Evolutionary conservation across 2,329 filamentous ascomycete species (phyloP), one percentile per base, ranked within the genome.

Genomic region (Alternaria sp.): DNA sequence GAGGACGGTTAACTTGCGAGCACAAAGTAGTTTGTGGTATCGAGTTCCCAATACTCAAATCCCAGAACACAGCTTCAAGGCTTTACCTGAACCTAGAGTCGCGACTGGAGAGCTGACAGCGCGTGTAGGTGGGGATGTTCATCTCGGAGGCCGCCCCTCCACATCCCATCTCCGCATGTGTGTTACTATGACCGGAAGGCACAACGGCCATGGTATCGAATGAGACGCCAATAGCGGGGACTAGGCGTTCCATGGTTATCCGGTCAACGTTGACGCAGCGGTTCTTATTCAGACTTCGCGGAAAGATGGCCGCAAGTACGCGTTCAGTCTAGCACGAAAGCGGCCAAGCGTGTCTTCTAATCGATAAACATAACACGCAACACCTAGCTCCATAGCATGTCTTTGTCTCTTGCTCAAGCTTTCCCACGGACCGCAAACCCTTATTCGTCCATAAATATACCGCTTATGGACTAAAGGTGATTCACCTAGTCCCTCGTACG

Each of bases 61-160:
- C 18, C 9, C 11, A 34, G 38, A 27, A 16, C n/a, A 27, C 4
- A 18, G 22, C 27, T 6, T 30, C 53, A 12, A 50, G n/a, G 11
- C 9, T 38, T 22, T 41, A 40, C 45, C 32, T 28, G 34, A 41
- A 20, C 2, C 30, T 28, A 28, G 18, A 34, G 10, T 20, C 11
- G 32, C 22, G 22, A 28, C 10, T 36, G 45, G 32, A n/a, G 20
- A 12, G 18, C 25, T 53, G 10, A 27, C 27, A 14, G 28, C 18
- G 41, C 44, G 52, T 46, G 45, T 41, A 38, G 57, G 38, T 46
- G 18, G 32, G 36, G 18, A 25, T 60, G 9, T 30, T 16, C 30
- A 28, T 43, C 40, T 63, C 62, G 62, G 62, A 65, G 22, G 25
- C 25, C 9, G 20, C 20, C 45, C 60, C 65, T 51, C 65, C 65